Conservation (phyloP, 2,329 filamentous ascomycete genomes). For the Cladorrhinum sp. region DNA sequence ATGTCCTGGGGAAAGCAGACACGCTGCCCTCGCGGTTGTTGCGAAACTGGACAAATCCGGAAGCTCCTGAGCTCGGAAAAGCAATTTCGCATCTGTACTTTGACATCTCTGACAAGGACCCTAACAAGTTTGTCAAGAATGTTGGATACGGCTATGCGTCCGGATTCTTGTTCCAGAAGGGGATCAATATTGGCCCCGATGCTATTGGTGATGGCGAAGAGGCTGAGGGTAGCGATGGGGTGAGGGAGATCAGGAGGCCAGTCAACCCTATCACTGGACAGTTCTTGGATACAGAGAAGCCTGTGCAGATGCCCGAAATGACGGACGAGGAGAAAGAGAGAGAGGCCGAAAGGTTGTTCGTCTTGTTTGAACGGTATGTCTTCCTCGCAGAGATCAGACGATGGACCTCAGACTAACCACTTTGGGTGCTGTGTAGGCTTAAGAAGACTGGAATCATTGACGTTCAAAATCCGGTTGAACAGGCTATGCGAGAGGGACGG, state of each 20-base stretch:
- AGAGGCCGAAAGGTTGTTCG: slow-evolving; percentile 85
- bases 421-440: slow-evolving; percentile 40
- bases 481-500: slow-evolving; percentile 65
- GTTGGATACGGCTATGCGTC: slow-evolving; percentile 94
- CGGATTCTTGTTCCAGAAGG: slow-evolving; percentile 82
- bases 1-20: slow-evolving; percentile 71
- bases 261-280: slow-evolving; percentile 90
- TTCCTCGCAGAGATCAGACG: background rate
- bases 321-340: slow-evolving; percentile 86
- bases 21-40: slow-evolving; percentile 75
- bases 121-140: slow-evolving; percentile 78
- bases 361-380: slow-evolving; percentile 77
- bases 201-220: slow-evolving; percentile 24
- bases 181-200: slow-evolving; percentile 71
- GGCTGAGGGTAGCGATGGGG: slow-evolving; percentile 4
- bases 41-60: slow-evolving; percentile 70
- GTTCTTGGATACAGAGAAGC: slow-evolving; percentile 64
- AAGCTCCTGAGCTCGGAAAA: slow-evolving; percentile 68
- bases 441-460: slow-evolving; percentile 73
- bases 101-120: slow-evolving; percentile 78
- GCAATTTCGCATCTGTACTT: slow-evolving; percentile 78
- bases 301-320: slow-evolving; percentile 66
- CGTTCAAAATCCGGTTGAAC: slow-evolving; percentile 74
- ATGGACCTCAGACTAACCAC: background rate
- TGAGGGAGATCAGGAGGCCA: slow-evolving; percentile 31